Evolutionary conservation across 2,329 filamentous ascomycete genomes (phyloP).

Genomic region (Colletotrichum sp.): DNA sequence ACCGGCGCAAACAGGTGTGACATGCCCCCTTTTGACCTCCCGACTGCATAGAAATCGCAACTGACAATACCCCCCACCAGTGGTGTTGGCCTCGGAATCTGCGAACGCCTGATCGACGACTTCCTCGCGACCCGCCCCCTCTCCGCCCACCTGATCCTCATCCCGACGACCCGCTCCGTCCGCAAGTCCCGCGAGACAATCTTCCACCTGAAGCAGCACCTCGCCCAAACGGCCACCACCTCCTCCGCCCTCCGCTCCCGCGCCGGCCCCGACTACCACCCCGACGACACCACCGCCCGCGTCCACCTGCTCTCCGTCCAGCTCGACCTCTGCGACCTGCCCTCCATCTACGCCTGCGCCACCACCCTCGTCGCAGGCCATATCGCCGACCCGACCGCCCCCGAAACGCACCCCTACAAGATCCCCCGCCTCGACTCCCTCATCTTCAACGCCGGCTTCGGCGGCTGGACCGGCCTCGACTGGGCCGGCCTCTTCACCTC

Average conservation of each 20-base stretch:
- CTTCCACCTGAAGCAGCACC: slow-evolving; percentile 65
- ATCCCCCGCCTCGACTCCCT: slow-evolving; percentile 79
- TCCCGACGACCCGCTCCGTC: slow-evolving; percentile 81
- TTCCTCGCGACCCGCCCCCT: slow-evolving; percentile 76
- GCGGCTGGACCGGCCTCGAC: slow-evolving; percentile 82
- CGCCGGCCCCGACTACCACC: slow-evolving; percentile 38
- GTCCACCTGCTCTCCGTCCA: slow-evolving; percentile 64
- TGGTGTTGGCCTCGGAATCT: slow-evolving; percentile 85
- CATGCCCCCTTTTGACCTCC: not conserved
- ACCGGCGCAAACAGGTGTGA: slow-evolving; percentile 85
- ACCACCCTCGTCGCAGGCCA: slow-evolving; percentile 47
- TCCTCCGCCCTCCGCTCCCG: slow-evolving; percentile 43
- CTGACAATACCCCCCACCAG: slow-evolving; percentile 50
- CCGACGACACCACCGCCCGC: slow-evolving; percentile 49
- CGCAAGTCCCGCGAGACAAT: slow-evolving; percentile 79
- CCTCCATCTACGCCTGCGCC: slow-evolving; percentile 55
- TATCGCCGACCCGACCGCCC: slow-evolving; percentile 50
- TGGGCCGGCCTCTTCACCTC: slow-evolving; percentile 64
- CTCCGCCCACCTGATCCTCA: slow-evolving; percentile 74
- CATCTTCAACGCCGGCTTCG: slow-evolving; percentile 87
- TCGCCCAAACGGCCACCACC: slow-evolving; percentile 52
- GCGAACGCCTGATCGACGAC: slow-evolving; percentile 86
- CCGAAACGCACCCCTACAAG: slow-evolving; percentile 31
- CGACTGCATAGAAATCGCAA: not conserved
- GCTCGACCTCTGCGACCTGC: slow-evolving; percentile 66